These are phyloP conservation scores for Pichia gijzeniarum DNA, from an alignment of 805 yeast genomes.

Conservation along the genomic window DNA sequence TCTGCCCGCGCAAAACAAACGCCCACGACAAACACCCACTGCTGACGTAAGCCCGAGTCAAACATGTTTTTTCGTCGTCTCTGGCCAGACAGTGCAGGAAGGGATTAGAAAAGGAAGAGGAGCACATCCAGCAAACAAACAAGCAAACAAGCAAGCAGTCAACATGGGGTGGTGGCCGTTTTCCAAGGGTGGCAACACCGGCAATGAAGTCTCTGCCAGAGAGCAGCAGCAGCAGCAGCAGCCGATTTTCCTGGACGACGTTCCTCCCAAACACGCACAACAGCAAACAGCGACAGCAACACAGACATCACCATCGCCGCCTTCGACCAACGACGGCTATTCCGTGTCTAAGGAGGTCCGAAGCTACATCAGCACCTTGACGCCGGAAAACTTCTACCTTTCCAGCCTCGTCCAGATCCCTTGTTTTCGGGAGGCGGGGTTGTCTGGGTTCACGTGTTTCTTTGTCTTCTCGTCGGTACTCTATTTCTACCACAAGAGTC, in stretches of 20 bases:
- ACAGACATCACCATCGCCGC: not conserved
- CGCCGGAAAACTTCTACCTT: conserved; percentile 45
- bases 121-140: no score
- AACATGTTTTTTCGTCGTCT: no score
- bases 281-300: not conserved
- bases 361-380: conserved; percentile 28
- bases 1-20: no score
- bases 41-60: no score
- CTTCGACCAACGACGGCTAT: conserved; percentile 6
- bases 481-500: conserved; percentile 57
- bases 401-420: conserved; percentile 54
- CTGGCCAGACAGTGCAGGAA: no score
- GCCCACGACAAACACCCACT: no score
- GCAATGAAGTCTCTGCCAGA: conserved; percentile 3
- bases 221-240: conserved; percentile 4
- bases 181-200: conserved; percentile 4
- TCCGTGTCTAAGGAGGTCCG: conserved; percentile 21
- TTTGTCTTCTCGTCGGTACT: conserved; percentile 65
- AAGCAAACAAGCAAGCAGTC: not conserved
- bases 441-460: conserved; percentile 68
- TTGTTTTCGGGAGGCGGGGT: conserved; percentile 73
- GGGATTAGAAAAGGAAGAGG: no score
- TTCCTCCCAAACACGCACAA: conserved; percentile 42
- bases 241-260: conserved; percentile 40
- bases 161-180: conserved; percentile 15